Evolutionary conservation across 1,284 basidiomycete species (phyloP).

Genomic region (Agroathelia rolfsii): DNA sequence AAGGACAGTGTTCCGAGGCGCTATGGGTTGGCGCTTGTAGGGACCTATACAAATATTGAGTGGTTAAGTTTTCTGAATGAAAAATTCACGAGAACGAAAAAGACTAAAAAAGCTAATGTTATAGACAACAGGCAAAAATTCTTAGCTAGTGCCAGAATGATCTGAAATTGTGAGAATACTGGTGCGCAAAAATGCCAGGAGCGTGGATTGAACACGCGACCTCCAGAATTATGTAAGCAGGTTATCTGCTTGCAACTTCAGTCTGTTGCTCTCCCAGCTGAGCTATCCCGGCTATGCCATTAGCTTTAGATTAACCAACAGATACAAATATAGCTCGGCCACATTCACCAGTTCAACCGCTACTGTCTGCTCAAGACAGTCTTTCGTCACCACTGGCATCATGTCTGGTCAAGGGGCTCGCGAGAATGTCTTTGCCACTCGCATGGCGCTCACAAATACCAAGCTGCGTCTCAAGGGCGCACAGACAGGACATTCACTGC

Average conservation of each 20-base stretch:
- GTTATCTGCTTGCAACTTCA: too few relatives aligned
- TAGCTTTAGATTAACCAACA: too few relatives aligned
- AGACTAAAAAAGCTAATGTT: constrained; percentile 1
- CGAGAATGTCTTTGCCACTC: constrained; percentile 90
- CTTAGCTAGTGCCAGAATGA: constrained; percentile 3
- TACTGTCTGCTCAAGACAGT: too few relatives aligned
- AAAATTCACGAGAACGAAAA: too few relatives aligned
- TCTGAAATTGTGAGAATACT: constrained; percentile 11
- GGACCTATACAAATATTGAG: too few relatives aligned
- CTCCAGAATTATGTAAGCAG: constrained; percentile 41
- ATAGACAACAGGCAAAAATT: neutral
- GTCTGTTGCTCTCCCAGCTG: constrained; percentile 77
- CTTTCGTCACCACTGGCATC: too few relatives aligned
- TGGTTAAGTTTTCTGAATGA: too few relatives aligned
- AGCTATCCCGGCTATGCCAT: constrained; percentile 49
- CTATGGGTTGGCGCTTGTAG: too few relatives aligned
- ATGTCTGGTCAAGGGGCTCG: constrained; percentile 88
- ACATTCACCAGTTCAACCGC: too few relatives aligned
- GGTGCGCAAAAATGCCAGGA: constrained; percentile 29
- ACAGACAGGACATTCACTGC: constrained; percentile 92
- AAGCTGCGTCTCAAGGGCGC: constrained; percentile 93
- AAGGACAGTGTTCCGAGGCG: too few relatives aligned
- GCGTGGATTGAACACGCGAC: constrained; percentile 61
- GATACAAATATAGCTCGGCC: too few relatives aligned
- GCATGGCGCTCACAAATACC: constrained; percentile 91